These are phyloP conservation scores for Salvia rosmarinus DNA, from an alignment of 257 asterid genomes.

Conservation along the genomic window DNA sequence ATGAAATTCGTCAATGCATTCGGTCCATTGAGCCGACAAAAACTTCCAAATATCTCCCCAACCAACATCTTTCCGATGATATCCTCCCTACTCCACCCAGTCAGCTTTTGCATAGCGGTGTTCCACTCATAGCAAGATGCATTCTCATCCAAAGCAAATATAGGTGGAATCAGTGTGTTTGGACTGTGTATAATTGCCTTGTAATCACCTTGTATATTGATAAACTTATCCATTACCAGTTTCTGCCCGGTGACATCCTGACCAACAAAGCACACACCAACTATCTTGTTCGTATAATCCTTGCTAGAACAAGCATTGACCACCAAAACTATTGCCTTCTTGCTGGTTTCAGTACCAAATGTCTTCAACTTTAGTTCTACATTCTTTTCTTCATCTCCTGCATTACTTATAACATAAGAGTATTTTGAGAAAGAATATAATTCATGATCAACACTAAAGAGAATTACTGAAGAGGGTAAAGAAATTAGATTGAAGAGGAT, in stretches of 20 bases:
- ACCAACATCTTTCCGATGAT: constrained; percentile 78
- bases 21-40: constrained; percentile 70
- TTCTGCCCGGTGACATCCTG: constrained; percentile 89
- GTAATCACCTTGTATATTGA: constrained; percentile 87
- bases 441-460: too few species aligned
- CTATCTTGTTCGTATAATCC: constrained; percentile 69
- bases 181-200: constrained; percentile 90
- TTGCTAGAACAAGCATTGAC: constrained; percentile 96
- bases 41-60: constrained; percentile 83
- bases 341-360: constrained; percentile 57
- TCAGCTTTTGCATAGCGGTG: constrained; percentile 86
- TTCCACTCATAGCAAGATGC: constrained; percentile 95
- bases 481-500: constrained; percentile 23
- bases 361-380: constrained; percentile 74
- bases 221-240: constrained; percentile 86
- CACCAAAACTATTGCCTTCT: constrained; percentile 65
- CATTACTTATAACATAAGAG: too few species aligned
- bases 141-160: constrained; percentile 88
- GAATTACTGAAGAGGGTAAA: neutral
- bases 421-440: too few species aligned
- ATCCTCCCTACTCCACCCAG: constrained; percentile 80
- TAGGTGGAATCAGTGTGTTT: constrained; percentile 86
- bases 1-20: constrained; percentile 77
- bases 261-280: constrained; percentile 91
- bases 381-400: constrained; percentile 85